Base-by-base conservation (phyloP, 2,329 filamentous ascomycete genomes). In the Phaeosphaeriaceae sp. region DNA sequence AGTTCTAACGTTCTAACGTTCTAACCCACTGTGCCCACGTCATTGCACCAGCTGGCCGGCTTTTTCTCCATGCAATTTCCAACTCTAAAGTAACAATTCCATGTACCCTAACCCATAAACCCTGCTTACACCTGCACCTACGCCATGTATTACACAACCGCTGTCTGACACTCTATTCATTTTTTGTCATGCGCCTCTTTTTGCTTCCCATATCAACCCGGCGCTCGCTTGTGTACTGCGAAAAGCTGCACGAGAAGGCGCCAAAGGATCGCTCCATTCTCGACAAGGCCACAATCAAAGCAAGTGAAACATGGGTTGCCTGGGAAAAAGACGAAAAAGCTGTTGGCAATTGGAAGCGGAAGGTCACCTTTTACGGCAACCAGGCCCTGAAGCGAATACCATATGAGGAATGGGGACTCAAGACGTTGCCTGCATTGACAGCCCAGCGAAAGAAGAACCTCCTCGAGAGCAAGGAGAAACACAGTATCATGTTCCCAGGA, bases 371-470 rank as follows among this genome's bases (percentile, higher is more conserved):
- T 50, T 95, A 93, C 73, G 94, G 94, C 47, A 97, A 99, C 76
- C 79, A 85, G 40, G 85, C 90, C 13, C 84, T 99, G 53, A 87
- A 90, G 63, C 85, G 90, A 55, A 96, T 99, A 65, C 90, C 94
- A 2, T 97, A 90, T 72, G 90, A 97, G 76, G 94, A 99, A 87
- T 99, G 94, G 94, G 92, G 90, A 0, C 81, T 99, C 60, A 97
- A 97, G 77, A 96, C 91, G 29, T 87, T 99, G 43, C 94, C 94
- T 36, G 87, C 92, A 17, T 79, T 96, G 61, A 90, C 86, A 34
- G 78, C 84, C 48, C 82, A 84, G 59, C 81, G 86, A 49, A 81
- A 83, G 60, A 78, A 83, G 40, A 85, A 89, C 43, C 85, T 89
- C 61, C 66, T 86, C 17, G 73, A 84, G 43, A 84, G 83, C 30